These are phyloP conservation scores for Zalerion maritima DNA, from an alignment of 495 filamentous ascomycete species.

Conservation along the genomic window DNA sequence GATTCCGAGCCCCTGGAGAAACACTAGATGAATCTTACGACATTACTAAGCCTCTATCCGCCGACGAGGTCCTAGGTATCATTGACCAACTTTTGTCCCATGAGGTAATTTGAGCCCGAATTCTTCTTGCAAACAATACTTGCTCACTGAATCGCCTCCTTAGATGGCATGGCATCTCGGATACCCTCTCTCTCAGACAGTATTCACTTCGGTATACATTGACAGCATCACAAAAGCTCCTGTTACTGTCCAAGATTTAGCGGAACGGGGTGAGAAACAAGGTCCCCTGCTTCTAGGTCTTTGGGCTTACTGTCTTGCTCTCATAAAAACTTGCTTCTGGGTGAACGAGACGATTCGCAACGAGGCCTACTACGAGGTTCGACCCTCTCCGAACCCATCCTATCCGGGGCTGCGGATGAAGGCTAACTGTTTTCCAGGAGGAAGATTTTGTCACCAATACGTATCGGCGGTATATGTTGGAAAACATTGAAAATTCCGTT, in stretches of 20 bases:
- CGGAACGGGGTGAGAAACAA: constrained; percentile 24
- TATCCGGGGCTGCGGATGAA: not conserved
- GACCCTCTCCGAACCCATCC: constrained; percentile 10
- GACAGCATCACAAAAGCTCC: constrained; percentile 65
- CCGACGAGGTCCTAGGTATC: constrained; percentile 75
- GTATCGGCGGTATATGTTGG: constrained; percentile 65
- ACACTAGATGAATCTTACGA: constrained; percentile 80
- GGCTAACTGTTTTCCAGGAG: constrained; percentile 46
- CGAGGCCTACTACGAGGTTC: constrained; percentile 80
- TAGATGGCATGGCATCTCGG: constrained; percentile 97
- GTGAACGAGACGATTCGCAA: constrained; percentile 58
- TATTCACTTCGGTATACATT: constrained; percentile 90
- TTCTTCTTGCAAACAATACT: constrained; percentile 3
- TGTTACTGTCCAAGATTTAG: constrained; percentile 51
- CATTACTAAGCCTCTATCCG: constrained; percentile 47
- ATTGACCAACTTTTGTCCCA: constrained; percentile 88
- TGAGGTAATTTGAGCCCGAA: constrained; percentile 55
- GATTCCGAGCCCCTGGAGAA: constrained; percentile 59
- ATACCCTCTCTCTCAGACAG: constrained; percentile 81
- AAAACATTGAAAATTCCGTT: constrained; percentile 38
- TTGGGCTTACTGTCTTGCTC: constrained; percentile 69
- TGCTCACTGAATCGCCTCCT: constrained; percentile 9
- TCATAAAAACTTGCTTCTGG: constrained; percentile 70
- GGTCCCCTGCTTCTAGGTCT: constrained; percentile 50
- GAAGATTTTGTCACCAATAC: constrained; percentile 91